Base-by-base conservation (phyloP, 192 early-diverging fungal genomes). In the Backusella morwellensis region DNA sequence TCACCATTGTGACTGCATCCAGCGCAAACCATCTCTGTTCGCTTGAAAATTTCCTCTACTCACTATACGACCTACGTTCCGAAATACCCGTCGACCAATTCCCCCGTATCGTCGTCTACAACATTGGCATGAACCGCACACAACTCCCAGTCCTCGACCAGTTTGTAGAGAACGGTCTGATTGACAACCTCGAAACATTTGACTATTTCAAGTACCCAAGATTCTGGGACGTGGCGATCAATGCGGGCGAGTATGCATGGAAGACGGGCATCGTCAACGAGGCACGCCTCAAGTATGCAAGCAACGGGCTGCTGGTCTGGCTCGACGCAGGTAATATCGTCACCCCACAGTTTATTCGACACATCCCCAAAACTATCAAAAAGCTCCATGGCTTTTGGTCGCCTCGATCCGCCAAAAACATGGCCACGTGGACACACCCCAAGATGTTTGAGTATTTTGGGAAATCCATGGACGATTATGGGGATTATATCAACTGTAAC, bases 21-120 rank as follows among this genome's bases (percentile, higher is more conserved):
- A 87, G 85, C 47, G 84, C 79, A 0, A 89, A 89, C 66, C 87
- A 89, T 21, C 82, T 89, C n/a, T 89, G 87, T 63, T 81, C 85
- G 32, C 76, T 89, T 38, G 85, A 89, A 56, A 82, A 77, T 38
- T 89, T 85, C 59, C 73, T 89, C 7, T 87, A 87, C 67, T 81
- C 79, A 6, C 75, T 86, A 34, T 72, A 86, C 35, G 81, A 81
- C 35, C 54, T 84, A 15, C 75, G 86, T 15, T 42, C 54, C 32
- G 40, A 76, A 36, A 23, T 82, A 0, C 47, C 47, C 19, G 23
- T 29, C 23, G 47, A 44, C 17, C 66, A 79, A 29, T 82, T 82
- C 38, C 87, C 87, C 0, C 85, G 72, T 26, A 72, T 89, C 4
- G 82, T 89, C 7, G 85, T 89, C 3, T 89, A 89, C 70, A 82